Conservation (phyloP, 2,329 filamentous ascomycete genomes). For the Sarocladium oryzae region DNA sequence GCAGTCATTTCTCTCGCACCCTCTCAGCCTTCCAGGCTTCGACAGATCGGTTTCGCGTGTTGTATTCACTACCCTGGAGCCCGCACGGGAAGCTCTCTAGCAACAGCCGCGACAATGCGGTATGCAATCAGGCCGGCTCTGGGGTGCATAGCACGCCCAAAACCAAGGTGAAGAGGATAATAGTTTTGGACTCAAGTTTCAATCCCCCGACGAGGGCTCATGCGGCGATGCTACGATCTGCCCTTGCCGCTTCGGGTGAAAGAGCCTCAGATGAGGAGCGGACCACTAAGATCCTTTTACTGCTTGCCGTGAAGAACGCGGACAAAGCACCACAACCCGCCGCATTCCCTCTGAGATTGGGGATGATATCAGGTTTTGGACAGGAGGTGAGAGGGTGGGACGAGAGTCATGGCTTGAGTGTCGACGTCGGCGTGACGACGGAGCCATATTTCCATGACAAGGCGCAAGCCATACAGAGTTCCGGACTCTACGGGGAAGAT, state of each 20-base stretch:
- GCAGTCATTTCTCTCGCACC: constrained; percentile 36
- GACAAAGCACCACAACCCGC: constrained; percentile 63
- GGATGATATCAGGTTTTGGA: constrained; percentile 66
- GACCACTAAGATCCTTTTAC: constrained; percentile 37
- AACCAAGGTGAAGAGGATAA: constrained; percentile 25
- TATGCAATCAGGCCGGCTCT: background rate
- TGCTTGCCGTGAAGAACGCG: constrained; percentile 59
- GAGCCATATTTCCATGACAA: constrained; percentile 72
- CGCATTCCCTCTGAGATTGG: constrained; percentile 58
- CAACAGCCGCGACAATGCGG: constrained; percentile 2
- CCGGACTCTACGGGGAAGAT: constrained; percentile 32
- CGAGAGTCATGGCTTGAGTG: constrained; percentile 17
- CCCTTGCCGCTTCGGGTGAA: constrained; percentile 24
- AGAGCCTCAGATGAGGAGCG: constrained; percentile 8
- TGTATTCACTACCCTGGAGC: constrained; percentile 32
- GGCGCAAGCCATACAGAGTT: constrained; percentile 44
- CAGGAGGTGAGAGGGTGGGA: constrained; percentile 36
- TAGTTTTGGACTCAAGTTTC: constrained; percentile 62
- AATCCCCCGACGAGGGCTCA: constrained; percentile 62
- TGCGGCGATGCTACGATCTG: constrained; percentile 47
- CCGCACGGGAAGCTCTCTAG: constrained; percentile 1
- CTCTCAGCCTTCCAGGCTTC: constrained; percentile 39
- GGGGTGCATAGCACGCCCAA: background rate
- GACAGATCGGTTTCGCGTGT: constrained; percentile 34
- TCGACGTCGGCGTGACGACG: constrained; percentile 66